phyloP scores from a whole-genome alignment of 2,329 filamentous ascomycete species.

The Penicillium italicum region DNA sequence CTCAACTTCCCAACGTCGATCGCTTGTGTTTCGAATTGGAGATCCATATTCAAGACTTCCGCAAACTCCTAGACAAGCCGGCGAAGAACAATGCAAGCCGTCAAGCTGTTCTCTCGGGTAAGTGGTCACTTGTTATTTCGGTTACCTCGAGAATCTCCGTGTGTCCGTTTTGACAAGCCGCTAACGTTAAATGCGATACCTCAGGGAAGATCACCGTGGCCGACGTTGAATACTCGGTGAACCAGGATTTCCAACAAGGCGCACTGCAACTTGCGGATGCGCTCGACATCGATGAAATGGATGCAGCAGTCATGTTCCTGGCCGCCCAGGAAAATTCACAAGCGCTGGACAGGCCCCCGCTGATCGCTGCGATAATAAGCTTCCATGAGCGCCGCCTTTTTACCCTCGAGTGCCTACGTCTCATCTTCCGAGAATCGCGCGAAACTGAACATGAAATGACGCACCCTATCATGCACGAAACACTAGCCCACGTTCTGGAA shows the following conservation, averaged over 20 bases:
- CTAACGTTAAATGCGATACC: slow-evolving; percentile 19
- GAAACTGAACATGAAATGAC: slow-evolving; percentile 57
- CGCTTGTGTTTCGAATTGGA: slow-evolving; percentile 65
- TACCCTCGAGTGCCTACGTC: slow-evolving; percentile 75
- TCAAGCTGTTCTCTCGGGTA: slow-evolving; percentile 65
- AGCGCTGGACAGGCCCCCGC: slow-evolving; percentile 66
- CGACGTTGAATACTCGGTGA: slow-evolving; percentile 73
- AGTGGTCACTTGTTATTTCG: slow-evolving; percentile 20
- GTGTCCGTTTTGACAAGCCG: neutral
- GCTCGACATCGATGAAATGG: slow-evolving; percentile 82
- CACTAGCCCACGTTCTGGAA: slow-evolving; percentile 57
- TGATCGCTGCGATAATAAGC: slow-evolving; percentile 76
- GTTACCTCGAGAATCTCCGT: too few species aligned
- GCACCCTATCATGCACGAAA: slow-evolving; percentile 53
- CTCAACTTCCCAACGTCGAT: slow-evolving; percentile 65
- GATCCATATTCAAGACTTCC: slow-evolving; percentile 63
- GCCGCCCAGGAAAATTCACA: slow-evolving; percentile 67
- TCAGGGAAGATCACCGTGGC: slow-evolving; percentile 71
- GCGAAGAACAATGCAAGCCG: slow-evolving; percentile 72
- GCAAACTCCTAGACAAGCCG: slow-evolving; percentile 69
- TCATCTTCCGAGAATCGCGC: slow-evolving; percentile 68
- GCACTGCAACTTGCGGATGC: slow-evolving; percentile 80
- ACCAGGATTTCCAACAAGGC: slow-evolving; percentile 81
- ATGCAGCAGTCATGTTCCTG: slow-evolving; percentile 73
- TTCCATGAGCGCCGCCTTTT: slow-evolving; percentile 85